Conservation (phyloP, 2,329 filamentous ascomycete species). For the Metarhizium humberi region DNA sequence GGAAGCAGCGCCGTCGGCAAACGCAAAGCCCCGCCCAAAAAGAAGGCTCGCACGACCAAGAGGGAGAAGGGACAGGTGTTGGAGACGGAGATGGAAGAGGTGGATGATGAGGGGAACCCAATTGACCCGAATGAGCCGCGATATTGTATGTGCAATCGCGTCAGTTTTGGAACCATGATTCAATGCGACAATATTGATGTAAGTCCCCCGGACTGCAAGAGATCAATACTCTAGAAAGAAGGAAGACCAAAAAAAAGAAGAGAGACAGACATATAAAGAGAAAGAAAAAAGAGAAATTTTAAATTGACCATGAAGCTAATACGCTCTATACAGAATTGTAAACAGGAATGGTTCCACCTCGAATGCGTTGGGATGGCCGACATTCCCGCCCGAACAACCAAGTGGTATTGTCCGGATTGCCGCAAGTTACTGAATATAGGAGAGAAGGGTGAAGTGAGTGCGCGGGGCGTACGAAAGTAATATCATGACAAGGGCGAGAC, state of each 20-base stretch:
- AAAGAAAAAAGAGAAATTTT: neutral
- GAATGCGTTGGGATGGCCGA: slow-evolving; percentile 62
- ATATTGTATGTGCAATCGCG: slow-evolving; percentile 71
- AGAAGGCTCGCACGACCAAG: slow-evolving; percentile 46
- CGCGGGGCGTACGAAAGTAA: slow-evolving; percentile 43
- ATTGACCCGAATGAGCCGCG: slow-evolving; percentile 68
- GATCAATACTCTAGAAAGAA: slow-evolving; percentile 2
- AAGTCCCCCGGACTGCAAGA: slow-evolving; percentile 25
- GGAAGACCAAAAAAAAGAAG: slow-evolving; percentile 2
- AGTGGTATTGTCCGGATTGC: slow-evolving; percentile 81
- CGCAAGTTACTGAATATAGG: slow-evolving; percentile 52
- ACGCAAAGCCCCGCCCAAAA: slow-evolving; percentile 59
- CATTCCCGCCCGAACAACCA: slow-evolving; percentile 62
- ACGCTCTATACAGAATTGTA: slow-evolving; percentile 48
- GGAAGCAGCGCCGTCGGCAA: slow-evolving; percentile 61
- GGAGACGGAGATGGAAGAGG: slow-evolving; percentile 43
- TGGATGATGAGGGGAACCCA: slow-evolving; percentile 57
- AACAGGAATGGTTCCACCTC: slow-evolving; percentile 79
- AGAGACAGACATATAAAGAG: slow-evolving; percentile 9
- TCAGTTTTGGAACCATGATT: slow-evolving; percentile 79
- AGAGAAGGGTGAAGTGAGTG: slow-evolving; percentile 53
- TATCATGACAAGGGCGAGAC: neutral
- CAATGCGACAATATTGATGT: slow-evolving; percentile 71
- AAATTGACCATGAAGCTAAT: neutral
- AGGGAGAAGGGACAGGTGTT: slow-evolving; percentile 35